Conservation (phyloP, 1,284 basidiomycete species). For the Afroboletus lepidellus region DNA sequence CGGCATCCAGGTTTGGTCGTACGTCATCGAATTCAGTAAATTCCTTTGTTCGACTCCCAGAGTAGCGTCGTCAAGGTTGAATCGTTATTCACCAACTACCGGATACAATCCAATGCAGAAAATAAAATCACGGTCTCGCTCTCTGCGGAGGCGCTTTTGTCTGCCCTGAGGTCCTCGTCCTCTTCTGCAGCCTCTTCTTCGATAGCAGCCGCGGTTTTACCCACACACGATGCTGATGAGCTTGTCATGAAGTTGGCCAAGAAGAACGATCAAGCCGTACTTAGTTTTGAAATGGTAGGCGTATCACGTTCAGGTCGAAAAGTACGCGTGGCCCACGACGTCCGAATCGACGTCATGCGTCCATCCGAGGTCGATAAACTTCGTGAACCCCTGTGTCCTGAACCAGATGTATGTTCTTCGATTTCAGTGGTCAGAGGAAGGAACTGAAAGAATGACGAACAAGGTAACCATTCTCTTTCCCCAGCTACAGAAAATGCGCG, state of each 20-base stretch:
- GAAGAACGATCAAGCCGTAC: conserved; percentile 71
- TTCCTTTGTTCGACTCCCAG: conserved; percentile 2
- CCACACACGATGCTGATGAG: conserved; percentile 54
- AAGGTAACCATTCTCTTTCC: conserved; percentile 85
- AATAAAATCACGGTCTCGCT: conserved; percentile 81
- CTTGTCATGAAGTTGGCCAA: conserved; percentile 83
- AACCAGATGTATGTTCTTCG: conserved; percentile 66
- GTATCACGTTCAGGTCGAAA: conserved; percentile 52
- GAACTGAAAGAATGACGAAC: conserved; percentile 5
- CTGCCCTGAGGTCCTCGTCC: conserved; percentile 68
- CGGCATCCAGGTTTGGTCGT: conserved; percentile 93
- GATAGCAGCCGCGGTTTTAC: conserved; percentile 29
- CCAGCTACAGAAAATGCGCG: conserved; percentile 72
- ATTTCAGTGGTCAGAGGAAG: neutral
- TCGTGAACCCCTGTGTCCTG: conserved; percentile 82
- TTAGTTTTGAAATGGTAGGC: conserved; percentile 71
- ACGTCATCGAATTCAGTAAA: conserved; percentile 31
- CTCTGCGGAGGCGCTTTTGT: conserved; percentile 71
- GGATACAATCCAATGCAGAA: conserved; percentile 83
- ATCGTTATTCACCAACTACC: conserved; percentile 79
- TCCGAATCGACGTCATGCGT: conserved; percentile 75
- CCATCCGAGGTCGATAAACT: conserved; percentile 70
- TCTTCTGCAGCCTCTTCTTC: conserved; percentile 40
- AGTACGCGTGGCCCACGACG: conserved; percentile 68
- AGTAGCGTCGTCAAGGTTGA: conserved; percentile 59